Conservation (phyloP, 1,139 yeast genomes). For the Pichia sp. region DNA sequence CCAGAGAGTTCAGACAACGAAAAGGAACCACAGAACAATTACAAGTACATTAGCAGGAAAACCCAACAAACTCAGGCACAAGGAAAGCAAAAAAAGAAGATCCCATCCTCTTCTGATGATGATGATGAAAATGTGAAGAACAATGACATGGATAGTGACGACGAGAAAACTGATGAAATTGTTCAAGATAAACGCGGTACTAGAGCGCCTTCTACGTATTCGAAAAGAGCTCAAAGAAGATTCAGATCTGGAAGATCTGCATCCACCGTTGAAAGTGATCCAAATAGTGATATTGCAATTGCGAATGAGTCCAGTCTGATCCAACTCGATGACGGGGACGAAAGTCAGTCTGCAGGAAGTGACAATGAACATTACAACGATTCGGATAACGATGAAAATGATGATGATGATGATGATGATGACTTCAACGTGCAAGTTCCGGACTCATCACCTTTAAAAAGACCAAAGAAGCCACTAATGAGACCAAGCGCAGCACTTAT, state of each 20-base stretch:
- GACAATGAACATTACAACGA: not conserved
- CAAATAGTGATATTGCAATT: not conserved
- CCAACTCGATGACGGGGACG: not conserved
- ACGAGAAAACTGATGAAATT: not conserved
- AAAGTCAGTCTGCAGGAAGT: not conserved
- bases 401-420: constrained; percentile 1
- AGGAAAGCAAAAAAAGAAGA: not conserved
- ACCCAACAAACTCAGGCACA: no score
- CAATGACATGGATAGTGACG: not conserved
- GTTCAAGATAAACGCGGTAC: no score
- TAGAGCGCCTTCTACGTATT: no score
- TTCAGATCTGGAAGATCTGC: no score
- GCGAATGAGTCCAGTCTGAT: not conserved
- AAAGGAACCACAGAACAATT: no score
- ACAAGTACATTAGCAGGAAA: no score
- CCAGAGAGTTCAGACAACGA: no score
- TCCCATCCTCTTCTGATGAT: not conserved
- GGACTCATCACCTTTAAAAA: constrained; percentile 42
- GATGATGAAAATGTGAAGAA: not conserved
- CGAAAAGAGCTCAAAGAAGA: no score
- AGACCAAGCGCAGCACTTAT: no score
- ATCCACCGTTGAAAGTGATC: no score
- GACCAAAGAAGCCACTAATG: no score
- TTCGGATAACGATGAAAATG: not conserved
- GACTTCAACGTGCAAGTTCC: constrained; percentile 35